Conservation (phyloP, 2,329 filamentous ascomycete species). For the Talaromyces rugulosus region DNA sequence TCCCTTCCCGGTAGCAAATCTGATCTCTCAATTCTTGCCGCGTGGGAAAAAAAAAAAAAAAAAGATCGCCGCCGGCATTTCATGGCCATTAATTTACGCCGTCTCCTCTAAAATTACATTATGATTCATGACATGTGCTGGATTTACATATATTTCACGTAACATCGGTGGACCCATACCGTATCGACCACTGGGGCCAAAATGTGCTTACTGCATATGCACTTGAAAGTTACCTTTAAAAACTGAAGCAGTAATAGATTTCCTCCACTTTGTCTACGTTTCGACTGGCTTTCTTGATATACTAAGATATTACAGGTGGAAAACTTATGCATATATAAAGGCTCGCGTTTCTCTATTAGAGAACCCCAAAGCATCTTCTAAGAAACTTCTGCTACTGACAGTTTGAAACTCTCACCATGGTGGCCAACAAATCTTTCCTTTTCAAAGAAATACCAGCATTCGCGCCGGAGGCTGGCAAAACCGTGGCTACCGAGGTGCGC, state of each 20-base stretch:
- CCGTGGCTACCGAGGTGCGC: conserved; percentile 63
- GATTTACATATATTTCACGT: background rate
- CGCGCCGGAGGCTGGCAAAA: conserved; percentile 64
- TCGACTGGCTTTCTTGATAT: background rate
- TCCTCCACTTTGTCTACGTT: background rate
- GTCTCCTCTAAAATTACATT: background rate
- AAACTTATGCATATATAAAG: background rate
- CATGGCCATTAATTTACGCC: background rate
- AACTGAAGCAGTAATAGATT: background rate
- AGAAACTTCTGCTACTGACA: background rate
- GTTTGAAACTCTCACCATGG: background rate
- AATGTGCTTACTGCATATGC: background rate
- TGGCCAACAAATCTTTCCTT: conserved; percentile 66
- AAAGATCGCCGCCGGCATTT: background rate
- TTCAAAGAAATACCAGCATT: conserved; percentile 66
- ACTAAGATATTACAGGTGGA: background rate
- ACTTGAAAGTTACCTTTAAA: background rate
- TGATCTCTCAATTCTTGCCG: too few species aligned
- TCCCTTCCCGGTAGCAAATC: background rate
- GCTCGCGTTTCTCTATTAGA: background rate
- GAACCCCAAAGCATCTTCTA: background rate
- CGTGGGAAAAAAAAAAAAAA: background rate
- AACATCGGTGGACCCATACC: background rate
- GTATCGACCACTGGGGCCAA: background rate
- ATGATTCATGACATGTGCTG: background rate